Evolutionary conservation across 2,329 filamentous ascomycete species (phyloP).

Genomic region (Leptographium lundbergii): DNA sequence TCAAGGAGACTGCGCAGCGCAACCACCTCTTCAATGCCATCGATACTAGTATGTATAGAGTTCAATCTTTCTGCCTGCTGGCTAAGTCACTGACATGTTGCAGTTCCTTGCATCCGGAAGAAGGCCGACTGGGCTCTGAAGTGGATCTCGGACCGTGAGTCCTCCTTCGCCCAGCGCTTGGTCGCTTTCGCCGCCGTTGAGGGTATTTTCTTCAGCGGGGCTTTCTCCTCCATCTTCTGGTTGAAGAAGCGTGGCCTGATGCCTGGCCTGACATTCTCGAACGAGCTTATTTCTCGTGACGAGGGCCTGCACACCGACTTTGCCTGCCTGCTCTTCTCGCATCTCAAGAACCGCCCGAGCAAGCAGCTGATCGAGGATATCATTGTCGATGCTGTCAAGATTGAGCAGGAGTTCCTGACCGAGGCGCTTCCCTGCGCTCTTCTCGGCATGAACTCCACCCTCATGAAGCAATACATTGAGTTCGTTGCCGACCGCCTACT

Average conservation of each 20-base stretch:
- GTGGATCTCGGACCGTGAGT: slow-evolving; percentile 91
- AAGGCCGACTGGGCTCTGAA: slow-evolving; percentile 96
- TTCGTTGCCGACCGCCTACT: slow-evolving; percentile 95
- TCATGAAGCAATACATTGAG: slow-evolving; percentile 99
- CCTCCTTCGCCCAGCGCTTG: slow-evolving; percentile 88
- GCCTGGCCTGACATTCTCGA: slow-evolving; percentile 97
- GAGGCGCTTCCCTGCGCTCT: slow-evolving; percentile 87
- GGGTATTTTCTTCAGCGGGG: slow-evolving; percentile 99
- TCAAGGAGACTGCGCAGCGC: slow-evolving; percentile 92
- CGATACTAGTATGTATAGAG: slow-evolving; percentile 65
- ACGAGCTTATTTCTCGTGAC: slow-evolving; percentile 98
- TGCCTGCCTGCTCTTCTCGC: slow-evolving; percentile 93
- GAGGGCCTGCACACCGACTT: slow-evolving; percentile 99
- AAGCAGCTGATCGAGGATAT: slow-evolving; percentile 72
- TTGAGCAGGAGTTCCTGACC: slow-evolving; percentile 96
- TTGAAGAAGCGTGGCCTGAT: slow-evolving; percentile 99
- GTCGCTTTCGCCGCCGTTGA: slow-evolving; percentile 96
- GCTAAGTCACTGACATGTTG: slow-evolving; percentile 7
- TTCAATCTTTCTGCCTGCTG: slow-evolving; percentile 17
- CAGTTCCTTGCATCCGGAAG: slow-evolving; percentile 90
- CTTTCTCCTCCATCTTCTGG: slow-evolving; percentile 99
- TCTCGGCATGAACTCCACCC: slow-evolving; percentile 89
- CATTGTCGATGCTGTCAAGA: slow-evolving; percentile 84
- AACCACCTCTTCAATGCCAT: slow-evolving; percentile 96
- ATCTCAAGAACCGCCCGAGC: slow-evolving; percentile 81